Conservation (phyloP, 176 grass and related monocot species). For the Zea mays region Zm-B73-REFERENCE-NAM-5.0 NC_050100.1:155926001-155926500, state of each 20-base stretch:
- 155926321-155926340: slow-evolving; percentile 37
- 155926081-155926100: slow-evolving; percentile 55
- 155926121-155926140: slow-evolving; percentile 19
- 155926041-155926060: slow-evolving; percentile 33
- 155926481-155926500: slow-evolving; percentile 17
- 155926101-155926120: slow-evolving; percentile 47
- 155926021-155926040: slow-evolving; percentile 42
- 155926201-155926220: slow-evolving; percentile 57
- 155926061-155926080: slow-evolving; percentile 50
- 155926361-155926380: slow-evolving; percentile 19
- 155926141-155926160: slow-evolving; percentile 46
- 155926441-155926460: slow-evolving; percentile 52
- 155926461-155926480: slow-evolving; percentile 41
- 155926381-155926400: slow-evolving; percentile 27
- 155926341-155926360: slow-evolving; percentile 41
- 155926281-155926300: slow-evolving; percentile 27
- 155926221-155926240: slow-evolving; percentile 53
- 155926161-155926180: slow-evolving; percentile 53
- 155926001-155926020: slow-evolving; percentile 21
- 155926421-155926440: slow-evolving; percentile 46
- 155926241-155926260: slow-evolving; percentile 32
- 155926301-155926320: slow-evolving; percentile 19
- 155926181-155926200: slow-evolving; percentile 62
- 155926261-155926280: slow-evolving; percentile 11
- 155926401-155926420: slow-evolving; percentile 59